These are phyloP conservation scores for Tetrapisispora pingtungensis DNA, from an alignment of 805 yeast species.

Conservation along the genomic window DNA sequence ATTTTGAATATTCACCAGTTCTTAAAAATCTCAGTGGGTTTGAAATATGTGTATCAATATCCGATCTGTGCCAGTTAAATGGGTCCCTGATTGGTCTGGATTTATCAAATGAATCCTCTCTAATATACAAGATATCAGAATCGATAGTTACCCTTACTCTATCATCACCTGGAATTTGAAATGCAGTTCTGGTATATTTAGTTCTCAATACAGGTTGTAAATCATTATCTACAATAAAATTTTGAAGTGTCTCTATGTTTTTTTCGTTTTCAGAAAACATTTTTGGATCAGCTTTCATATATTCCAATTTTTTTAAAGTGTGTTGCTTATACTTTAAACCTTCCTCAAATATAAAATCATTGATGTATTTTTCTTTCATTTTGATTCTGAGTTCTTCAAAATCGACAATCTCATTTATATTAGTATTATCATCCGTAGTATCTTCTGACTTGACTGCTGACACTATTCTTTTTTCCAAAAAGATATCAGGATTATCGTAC, in stretches of 20 bases:
- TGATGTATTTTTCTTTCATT: constrained; percentile 73
- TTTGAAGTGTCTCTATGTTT: constrained; percentile 51
- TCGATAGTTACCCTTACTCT: constrained; percentile 84
- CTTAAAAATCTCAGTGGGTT: constrained; percentile 66
- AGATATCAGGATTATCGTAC: constrained; percentile 63
- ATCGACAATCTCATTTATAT: constrained; percentile 28
- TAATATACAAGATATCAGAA: constrained; percentile 73
- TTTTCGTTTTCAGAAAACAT: constrained; percentile 42
- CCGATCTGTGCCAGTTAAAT: constrained; percentile 80
- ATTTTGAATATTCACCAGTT: constrained; percentile 74
- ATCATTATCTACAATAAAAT: constrained; percentile 51
- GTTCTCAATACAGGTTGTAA: constrained; percentile 84
- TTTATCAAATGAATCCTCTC: constrained; percentile 83
- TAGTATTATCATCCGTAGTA: constrained; percentile 29
- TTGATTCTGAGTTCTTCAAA: constrained; percentile 56
- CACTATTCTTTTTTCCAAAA: constrained; percentile 69
- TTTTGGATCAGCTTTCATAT: constrained; percentile 45
- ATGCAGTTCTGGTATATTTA: constrained; percentile 83
- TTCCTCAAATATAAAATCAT: constrained; percentile 54
- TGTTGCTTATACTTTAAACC: constrained; percentile 37
- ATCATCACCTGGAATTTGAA: constrained; percentile 97
- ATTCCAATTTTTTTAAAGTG: constrained; percentile 50
- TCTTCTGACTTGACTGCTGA: constrained; percentile 30
- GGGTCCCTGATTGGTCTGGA: constrained; percentile 88
- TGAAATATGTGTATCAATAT: constrained; percentile 67